Evolutionary conservation across 139 green algal genomes (phyloP).

Genomic region (Trebouxia sp.): DNA sequence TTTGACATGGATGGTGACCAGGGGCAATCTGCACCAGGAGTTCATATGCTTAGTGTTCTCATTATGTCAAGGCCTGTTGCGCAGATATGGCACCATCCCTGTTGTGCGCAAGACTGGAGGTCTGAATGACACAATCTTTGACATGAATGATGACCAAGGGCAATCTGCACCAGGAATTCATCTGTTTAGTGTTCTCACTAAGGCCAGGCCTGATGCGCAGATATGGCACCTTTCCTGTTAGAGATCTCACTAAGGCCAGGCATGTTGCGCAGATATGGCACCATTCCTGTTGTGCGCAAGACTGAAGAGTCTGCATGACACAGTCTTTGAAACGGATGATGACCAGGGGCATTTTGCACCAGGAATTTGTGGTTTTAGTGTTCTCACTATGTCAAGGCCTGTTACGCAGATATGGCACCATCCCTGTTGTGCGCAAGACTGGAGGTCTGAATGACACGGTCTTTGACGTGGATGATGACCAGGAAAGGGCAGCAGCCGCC

Average conservation of each 20-base stretch:
- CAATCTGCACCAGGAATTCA: too few species aligned
- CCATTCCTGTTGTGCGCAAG: constrained; percentile 80
- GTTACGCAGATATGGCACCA: constrained; percentile 58
- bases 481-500: constrained; percentile 53
- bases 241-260: too few species aligned
- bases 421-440: constrained; percentile 88
- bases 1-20: constrained; percentile 84
- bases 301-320: constrained; percentile 91
- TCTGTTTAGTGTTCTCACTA: too few species aligned
- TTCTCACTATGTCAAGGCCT: too few species aligned
- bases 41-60: too few species aligned
- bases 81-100: constrained; percentile 73
- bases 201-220: too few species aligned
- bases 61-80: too few species aligned
- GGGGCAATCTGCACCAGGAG: constrained; percentile 57
- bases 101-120: constrained; percentile 89
- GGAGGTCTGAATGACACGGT: constrained; percentile 89
- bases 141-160: constrained; percentile 79
- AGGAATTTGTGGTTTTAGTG: too few species aligned
- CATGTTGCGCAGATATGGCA: too few species aligned
- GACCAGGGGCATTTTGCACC: too few species aligned
- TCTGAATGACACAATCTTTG: constrained; percentile 85
- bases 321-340: constrained; percentile 83
- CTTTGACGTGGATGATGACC: constrained; percentile 83
- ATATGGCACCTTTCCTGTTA: too few species aligned